These are phyloP conservation scores for Xylaria venustula DNA, from an alignment of 495 filamentous ascomycete genomes.

Conservation along the genomic window DNA sequence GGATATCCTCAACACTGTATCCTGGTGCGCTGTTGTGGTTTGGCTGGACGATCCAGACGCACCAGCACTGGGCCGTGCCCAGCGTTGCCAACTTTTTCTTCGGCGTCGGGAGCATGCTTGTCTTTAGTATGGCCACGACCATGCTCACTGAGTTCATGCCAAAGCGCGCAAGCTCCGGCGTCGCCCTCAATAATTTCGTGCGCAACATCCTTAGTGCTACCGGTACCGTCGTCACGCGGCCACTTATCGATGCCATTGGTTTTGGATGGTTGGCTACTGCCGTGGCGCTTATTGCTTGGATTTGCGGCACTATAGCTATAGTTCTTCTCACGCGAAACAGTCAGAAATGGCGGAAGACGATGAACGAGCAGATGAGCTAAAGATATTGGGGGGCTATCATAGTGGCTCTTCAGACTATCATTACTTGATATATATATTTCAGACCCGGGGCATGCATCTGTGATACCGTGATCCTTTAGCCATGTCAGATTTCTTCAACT, in stretches of 20 bases:
- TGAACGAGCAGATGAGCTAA: slow-evolving; percentile 51
- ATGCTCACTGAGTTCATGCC: slow-evolving; percentile 95
- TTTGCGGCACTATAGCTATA: slow-evolving; percentile 54
- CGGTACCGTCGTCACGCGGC: slow-evolving; percentile 70
- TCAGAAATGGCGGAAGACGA: slow-evolving; percentile 63
- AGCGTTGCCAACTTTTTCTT: slow-evolving; percentile 86
- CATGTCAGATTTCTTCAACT: no score
- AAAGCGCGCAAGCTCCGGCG: slow-evolving; percentile 65
- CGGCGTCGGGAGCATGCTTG: slow-evolving; percentile 83
- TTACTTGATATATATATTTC: no score
- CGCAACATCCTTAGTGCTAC: slow-evolving; percentile 84
- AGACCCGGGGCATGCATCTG: no score
- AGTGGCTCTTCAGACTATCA: no score
- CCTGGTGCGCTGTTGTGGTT: slow-evolving; percentile 68
- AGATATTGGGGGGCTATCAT: no score
- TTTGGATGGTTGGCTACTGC: slow-evolving; percentile 89
- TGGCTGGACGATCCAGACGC: slow-evolving; percentile 47
- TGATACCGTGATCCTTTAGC: no score
- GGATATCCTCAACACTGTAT: slow-evolving; percentile 73
- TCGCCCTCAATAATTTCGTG: slow-evolving; percentile 84
- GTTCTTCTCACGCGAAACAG: slow-evolving; percentile 66
- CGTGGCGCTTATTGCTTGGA: slow-evolving; percentile 62
- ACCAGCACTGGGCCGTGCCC: slow-evolving; percentile 43
- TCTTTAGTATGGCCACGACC: slow-evolving; percentile 75
- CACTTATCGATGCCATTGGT: slow-evolving; percentile 77